A percentile compares a stretch with the other conserved stretches of the same genome.
These are phyloP conservation scores for Penicillium olsonii DNA, from an alignment of 2,329 filamentous ascomycete genomes.

Conservation along the genomic window DNA sequence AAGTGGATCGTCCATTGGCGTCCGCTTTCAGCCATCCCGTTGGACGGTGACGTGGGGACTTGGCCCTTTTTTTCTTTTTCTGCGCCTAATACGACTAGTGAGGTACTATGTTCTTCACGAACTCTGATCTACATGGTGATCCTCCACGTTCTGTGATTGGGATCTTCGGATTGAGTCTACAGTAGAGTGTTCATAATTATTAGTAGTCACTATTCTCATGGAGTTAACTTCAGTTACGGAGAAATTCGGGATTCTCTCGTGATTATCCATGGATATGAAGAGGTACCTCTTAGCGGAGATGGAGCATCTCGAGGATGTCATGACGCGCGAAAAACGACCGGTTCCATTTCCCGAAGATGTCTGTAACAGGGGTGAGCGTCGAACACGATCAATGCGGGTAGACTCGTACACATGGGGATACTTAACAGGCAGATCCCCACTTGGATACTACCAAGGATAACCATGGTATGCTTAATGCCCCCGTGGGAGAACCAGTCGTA, in stretches of 20 bases:
- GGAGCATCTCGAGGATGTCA: conserved; percentile 61
- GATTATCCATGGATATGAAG: no score
- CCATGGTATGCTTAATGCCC: conserved; percentile 64
- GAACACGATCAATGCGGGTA: neutral
- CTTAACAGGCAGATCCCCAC: conserved; percentile 73
- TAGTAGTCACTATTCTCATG: no score
- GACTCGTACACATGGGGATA: conserved; percentile 73
- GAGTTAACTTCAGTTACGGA: no score
- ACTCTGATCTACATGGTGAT: conserved; percentile 5
- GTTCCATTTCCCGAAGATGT: conserved; percentile 76
- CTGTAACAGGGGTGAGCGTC: conserved; percentile 44
- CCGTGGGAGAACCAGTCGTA: conserved; percentile 74
- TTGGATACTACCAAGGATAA: conserved; percentile 74
- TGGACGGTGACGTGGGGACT: conserved; percentile 15
- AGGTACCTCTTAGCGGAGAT: conserved; percentile 28
- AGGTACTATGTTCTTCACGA: neutral
- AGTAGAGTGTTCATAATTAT: no score
- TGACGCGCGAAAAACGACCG: conserved; percentile 74
- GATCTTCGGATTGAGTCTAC: no score
- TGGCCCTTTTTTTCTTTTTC: neutral
- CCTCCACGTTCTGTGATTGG: neutral
- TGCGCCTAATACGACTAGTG: neutral
- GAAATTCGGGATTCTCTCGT: neutral
- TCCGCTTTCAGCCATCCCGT: neutral
- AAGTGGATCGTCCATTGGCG: neutral